Evolutionary conservation across 2,329 filamentous ascomycete species (phyloP).

Genomic region (Trichoderma arundinaceum): DNA sequence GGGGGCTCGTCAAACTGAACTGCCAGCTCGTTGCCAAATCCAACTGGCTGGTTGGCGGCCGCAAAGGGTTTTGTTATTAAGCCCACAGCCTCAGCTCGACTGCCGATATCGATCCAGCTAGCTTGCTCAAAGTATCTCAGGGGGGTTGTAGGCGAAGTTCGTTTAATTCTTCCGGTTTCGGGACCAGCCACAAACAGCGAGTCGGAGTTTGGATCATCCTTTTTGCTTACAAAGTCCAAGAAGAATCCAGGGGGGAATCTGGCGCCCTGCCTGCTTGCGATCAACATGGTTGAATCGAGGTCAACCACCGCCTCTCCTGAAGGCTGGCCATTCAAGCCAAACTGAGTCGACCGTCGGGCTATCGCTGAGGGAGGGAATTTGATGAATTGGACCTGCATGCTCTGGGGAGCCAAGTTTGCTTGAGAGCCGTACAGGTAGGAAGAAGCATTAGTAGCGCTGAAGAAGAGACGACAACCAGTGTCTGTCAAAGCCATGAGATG

Average conservation of each 20-base stretch:
- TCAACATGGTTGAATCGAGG: conserved; percentile 55
- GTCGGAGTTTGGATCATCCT: conserved; percentile 66
- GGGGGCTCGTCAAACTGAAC: conserved; percentile 89
- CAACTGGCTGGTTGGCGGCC: conserved; percentile 69
- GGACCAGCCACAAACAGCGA: conserved; percentile 83
- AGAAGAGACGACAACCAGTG: conserved; percentile 87
- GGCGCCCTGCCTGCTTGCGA: conserved; percentile 57
- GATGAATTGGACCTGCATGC: conserved; percentile 97
- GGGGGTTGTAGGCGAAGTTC: conserved; percentile 57
- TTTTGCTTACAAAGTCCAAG: conserved; percentile 76
- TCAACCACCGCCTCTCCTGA: conserved; percentile 52
- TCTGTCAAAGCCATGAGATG: conserved; percentile 90
- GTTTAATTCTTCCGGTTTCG: conserved; percentile 83
- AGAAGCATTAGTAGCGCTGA: conserved; percentile 84
- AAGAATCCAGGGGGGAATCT: conserved; percentile 89
- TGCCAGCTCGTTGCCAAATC: conserved; percentile 93
- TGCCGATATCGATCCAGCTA: conserved; percentile 76
- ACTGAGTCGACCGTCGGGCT: conserved; percentile 41
- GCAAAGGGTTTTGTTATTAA: conserved; percentile 75
- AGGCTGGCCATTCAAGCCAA: conserved; percentile 33
- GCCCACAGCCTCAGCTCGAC: conserved; percentile 78
- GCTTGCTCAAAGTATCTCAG: conserved; percentile 77
- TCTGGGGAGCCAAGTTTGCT: conserved; percentile 74
- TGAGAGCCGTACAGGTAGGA: conserved; percentile 67
- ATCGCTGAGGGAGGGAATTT: conserved; percentile 76